Conservation (phyloP, 1,139 yeast species). For the Candida sojae region DNA sequence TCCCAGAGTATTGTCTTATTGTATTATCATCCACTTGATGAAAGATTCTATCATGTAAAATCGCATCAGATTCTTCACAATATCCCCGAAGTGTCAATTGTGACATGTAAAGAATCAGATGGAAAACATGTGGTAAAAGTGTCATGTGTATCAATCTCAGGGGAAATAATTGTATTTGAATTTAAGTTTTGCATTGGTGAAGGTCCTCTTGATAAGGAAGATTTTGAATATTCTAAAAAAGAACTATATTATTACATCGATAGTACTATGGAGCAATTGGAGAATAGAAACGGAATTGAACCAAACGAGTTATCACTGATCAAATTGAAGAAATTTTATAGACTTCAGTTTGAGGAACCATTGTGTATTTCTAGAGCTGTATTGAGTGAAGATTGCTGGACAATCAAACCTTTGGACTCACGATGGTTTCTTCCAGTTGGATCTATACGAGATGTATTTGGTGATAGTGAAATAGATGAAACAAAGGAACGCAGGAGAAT, state of each 20-base stretch:
- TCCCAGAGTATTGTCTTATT: conserved; percentile 48
- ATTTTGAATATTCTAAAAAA: conserved; percentile 16
- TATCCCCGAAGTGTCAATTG: conserved; percentile 53
- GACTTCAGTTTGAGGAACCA: conserved; percentile 28
- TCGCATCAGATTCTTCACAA: conserved; percentile 55
- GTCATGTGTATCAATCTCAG: conserved; percentile 50
- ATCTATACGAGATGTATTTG: conserved; percentile 49
- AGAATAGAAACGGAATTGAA: conserved; percentile 18
- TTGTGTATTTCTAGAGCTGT: conserved; percentile 28
- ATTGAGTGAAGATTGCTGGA: conserved; percentile 59
- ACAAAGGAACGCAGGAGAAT: conserved; percentile 26
- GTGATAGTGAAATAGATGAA: conserved; percentile 41
- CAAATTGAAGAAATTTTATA: conserved; percentile 18
- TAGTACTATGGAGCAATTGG: conserved; percentile 28
- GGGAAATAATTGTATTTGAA: conserved; percentile 46
- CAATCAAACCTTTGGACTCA: conserved; percentile 42
- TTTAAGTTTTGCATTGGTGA: conserved; percentile 26
- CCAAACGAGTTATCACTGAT: conserved; percentile 7
- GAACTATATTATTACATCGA: conserved; percentile 28
- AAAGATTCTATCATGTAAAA: conserved; percentile 31
- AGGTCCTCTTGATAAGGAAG: conserved; percentile 32
- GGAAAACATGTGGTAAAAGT: conserved; percentile 25
- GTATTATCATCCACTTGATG: conserved; percentile 29
- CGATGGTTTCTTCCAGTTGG: conserved; percentile 50
- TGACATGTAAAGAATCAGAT: conserved; percentile 4